Conservation (phyloP, 148 eudicot species). For the Talinum fruticosum region DNA sequence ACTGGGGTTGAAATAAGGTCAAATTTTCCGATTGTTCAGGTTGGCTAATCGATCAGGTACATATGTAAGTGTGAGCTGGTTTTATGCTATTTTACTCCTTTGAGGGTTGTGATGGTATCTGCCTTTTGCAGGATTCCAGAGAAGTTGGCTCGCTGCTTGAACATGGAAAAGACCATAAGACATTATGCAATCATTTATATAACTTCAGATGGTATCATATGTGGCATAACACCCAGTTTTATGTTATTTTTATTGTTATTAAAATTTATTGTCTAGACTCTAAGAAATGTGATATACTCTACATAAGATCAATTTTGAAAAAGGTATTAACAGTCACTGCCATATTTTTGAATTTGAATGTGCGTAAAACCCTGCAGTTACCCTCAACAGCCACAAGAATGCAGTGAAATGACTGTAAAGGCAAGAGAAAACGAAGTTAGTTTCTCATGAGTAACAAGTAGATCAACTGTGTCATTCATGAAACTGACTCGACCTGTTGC, state of each 20-base stretch:
- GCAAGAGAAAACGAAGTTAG: neutral
- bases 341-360: neutral
- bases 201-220: neutral
- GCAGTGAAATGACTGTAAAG: constrained; percentile 15
- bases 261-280: too few relatives aligned
- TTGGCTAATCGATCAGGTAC: neutral
- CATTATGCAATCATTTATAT: too few relatives aligned
- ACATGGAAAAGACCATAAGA: too few relatives aligned
- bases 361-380: neutral
- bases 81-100: too few relatives aligned
- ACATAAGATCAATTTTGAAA: too few relatives aligned
- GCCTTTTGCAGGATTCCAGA: too few relatives aligned
- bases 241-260: too few relatives aligned
- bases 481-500: constrained; percentile 10
- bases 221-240: too few relatives aligned
- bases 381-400: constrained; percentile 15
- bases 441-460: neutral
- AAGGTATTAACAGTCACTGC: neutral
- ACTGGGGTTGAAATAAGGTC: neutral
- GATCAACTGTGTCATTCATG: neutral
- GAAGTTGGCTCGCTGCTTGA: neutral
- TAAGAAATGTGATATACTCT: too few relatives aligned
- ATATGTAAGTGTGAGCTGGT: too few relatives aligned
- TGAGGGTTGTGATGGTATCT: too few relatives aligned
- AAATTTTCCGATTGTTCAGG: neutral